Evolutionary conservation across 345 rosid genomes (phyloP).

Genomic region (Dipteronia sinensis): DNA sequence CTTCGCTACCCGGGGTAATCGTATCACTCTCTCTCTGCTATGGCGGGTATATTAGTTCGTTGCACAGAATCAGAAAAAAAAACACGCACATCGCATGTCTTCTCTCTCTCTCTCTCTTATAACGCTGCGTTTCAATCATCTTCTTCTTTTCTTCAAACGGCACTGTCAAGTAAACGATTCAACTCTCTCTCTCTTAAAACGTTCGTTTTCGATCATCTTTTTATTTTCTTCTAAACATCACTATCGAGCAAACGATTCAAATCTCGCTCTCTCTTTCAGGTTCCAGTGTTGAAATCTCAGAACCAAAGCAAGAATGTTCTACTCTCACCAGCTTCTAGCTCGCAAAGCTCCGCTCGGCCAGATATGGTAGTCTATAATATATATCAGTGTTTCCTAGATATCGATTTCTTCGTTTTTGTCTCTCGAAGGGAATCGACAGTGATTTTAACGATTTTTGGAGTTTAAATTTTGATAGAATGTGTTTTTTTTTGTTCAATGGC

Average conservation of each 20-base stretch:
- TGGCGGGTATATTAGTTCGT: background rate
- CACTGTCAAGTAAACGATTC: background rate
- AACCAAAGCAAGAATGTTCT: constrained; percentile 57
- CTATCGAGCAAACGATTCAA: background rate
- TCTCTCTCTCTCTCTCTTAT: background rate
- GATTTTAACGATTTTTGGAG: background rate
- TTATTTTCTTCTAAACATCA: background rate
- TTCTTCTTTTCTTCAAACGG: background rate
- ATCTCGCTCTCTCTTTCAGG: background rate
- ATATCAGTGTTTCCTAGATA: background rate
- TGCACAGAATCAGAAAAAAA: background rate
- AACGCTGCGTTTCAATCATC: background rate
- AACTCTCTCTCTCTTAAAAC: background rate
- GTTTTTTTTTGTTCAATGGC: background rate
- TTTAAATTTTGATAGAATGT: too few relatives aligned
- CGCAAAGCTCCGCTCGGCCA: constrained; percentile 97
- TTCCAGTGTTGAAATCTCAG: background rate
- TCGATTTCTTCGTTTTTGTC: background rate
- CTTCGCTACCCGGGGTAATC: background rate
- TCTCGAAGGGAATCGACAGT: background rate
- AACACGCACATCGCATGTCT: background rate
- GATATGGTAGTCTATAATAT: constrained; percentile 58
- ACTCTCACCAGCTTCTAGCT: constrained; percentile 92
- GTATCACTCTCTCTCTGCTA: background rate
- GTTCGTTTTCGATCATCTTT: background rate